Percentiles rank a stretch among this genome's conserved stretches.
Evolutionary conservation across 202 grass and related monocot species (phyloP).

Genomic region (Hordeum pubiflorum): DNA sequence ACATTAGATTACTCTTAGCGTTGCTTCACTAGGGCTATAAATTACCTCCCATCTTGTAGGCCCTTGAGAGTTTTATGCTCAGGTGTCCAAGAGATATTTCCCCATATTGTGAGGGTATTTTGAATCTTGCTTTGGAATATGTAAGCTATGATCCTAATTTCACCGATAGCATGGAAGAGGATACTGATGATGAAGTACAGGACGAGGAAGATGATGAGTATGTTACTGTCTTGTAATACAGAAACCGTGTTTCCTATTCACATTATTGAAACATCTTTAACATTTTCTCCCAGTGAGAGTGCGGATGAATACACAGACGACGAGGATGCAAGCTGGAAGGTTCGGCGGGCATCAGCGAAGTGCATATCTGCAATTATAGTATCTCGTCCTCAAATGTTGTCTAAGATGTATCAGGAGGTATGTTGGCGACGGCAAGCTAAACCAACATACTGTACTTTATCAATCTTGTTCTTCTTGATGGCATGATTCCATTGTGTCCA

Average conservation of each 20-base stretch:
- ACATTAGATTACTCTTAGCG: slow-evolving; percentile 2
- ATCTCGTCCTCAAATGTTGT: slow-evolving; percentile 82
- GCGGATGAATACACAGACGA: slow-evolving; percentile 93
- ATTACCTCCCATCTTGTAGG: slow-evolving; percentile 33
- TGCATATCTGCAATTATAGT: slow-evolving; percentile 90
- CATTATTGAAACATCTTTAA: not conserved
- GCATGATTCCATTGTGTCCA: not conserved
- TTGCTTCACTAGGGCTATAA: not conserved
- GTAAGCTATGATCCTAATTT: slow-evolving; percentile 99
- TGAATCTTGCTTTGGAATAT: slow-evolving; percentile 87
- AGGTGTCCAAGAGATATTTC: slow-evolving; percentile 95
- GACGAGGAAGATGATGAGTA: slow-evolving; percentile 98
- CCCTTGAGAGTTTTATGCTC: slow-evolving; percentile 92
- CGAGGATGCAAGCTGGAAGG: slow-evolving; percentile 99
- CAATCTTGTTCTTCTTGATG: not conserved
- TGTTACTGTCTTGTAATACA: slow-evolving; percentile 16
- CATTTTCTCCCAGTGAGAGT: slow-evolving; percentile 60
- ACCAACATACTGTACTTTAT: not conserved
- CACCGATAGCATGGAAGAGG: slow-evolving; percentile 91
- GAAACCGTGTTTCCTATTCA: slow-evolving; percentile 13
- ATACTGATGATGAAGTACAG: slow-evolving; percentile 73
- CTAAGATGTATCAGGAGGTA: slow-evolving; percentile 79
- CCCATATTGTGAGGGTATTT: slow-evolving; percentile 66
- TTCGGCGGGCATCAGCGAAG: slow-evolving; percentile 87
- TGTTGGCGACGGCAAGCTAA: slow-evolving; percentile 3